These are phyloP conservation scores for Microascus cirrosus DNA, from an alignment of 2,329 filamentous ascomycete species.

Conservation along the genomic window DNA sequence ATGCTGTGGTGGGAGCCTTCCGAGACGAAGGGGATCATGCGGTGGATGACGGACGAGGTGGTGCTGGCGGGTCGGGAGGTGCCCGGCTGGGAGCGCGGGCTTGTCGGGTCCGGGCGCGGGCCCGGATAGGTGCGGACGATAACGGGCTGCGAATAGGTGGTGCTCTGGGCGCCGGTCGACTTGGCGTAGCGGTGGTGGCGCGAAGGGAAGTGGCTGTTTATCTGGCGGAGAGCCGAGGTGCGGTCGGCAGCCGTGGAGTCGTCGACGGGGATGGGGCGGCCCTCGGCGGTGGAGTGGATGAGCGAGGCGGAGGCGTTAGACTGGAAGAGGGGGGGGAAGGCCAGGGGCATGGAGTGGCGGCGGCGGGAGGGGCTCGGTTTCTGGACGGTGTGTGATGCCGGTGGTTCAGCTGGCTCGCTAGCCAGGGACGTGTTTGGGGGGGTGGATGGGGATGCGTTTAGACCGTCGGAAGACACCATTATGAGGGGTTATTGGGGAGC, in stretches of 20 bases:
- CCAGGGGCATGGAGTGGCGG: constrained; percentile 26
- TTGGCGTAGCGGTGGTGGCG: constrained; percentile 42
- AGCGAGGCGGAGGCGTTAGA: constrained; percentile 41
- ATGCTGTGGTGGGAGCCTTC: constrained; percentile 23
- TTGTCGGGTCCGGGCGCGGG: constrained; percentile 13
- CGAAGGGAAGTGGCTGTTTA: constrained; percentile 46
- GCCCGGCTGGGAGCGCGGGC: constrained; percentile 8
- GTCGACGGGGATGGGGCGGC: constrained; percentile 44
- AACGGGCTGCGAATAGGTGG: constrained; percentile 53
- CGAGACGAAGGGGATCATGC: constrained; percentile 9
- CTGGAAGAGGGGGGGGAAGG: constrained; percentile 35
- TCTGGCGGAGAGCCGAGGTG: constrained; percentile 48
- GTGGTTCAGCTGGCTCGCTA: background rate
- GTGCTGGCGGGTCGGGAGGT: background rate
- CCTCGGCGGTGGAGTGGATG: constrained; percentile 42
- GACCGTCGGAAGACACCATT: too few species aligned
- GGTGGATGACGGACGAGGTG: constrained; percentile 10
- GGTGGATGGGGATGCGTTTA: background rate
- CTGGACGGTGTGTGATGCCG: background rate
- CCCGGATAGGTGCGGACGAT: constrained; percentile 54
- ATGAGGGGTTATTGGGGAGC: background rate
- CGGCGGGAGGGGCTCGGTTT: background rate
- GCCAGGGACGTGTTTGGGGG: background rate
- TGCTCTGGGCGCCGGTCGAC: constrained; percentile 42
- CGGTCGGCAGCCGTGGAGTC: constrained; percentile 41